These are phyloP conservation scores for Hsuehochloa calcarea DNA, from an alignment of 176 grass and related monocot species.

Conservation along the genomic window DNA sequence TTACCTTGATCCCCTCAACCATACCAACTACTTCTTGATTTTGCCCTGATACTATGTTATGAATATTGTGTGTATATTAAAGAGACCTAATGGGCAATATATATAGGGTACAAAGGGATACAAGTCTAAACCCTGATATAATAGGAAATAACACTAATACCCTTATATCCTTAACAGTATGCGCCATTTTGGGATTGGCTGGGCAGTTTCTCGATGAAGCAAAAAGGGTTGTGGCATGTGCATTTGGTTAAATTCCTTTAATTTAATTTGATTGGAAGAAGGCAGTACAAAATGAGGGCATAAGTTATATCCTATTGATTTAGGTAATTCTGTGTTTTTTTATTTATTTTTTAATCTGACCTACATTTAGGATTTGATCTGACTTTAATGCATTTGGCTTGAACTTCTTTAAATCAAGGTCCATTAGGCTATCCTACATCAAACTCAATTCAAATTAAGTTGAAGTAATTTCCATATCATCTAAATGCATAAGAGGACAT, in stretches of 20 bases:
- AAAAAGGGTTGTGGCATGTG: neutral
- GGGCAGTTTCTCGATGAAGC: neutral
- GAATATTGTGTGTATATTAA: too few relatives aligned
- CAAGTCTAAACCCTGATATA: too few relatives aligned
- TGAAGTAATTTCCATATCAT: neutral
- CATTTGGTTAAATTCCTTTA: neutral
- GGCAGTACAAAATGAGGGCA: neutral
- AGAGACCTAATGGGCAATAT: too few relatives aligned
- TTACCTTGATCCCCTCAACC: slow-evolving; percentile 79
- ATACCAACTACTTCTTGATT: slow-evolving; percentile 65
- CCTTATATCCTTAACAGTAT: too few relatives aligned
- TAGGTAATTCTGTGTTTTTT: neutral
- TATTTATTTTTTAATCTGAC: too few relatives aligned
- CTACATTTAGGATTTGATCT: neutral
- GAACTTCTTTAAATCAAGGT: neutral
- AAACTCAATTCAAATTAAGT: neutral
- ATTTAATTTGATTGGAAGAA: slow-evolving; percentile 9
- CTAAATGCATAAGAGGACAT: neutral
- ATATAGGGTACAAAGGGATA: too few relatives aligned
- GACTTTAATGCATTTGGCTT: neutral
- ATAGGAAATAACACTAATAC: too few relatives aligned
- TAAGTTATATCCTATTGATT: neutral
- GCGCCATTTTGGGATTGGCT: neutral
- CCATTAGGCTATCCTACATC: neutral
- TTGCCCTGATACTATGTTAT: too few relatives aligned